Base-by-base conservation (phyloP, 306 rosid genomes). In the Mimosa bimucronata region DNA sequence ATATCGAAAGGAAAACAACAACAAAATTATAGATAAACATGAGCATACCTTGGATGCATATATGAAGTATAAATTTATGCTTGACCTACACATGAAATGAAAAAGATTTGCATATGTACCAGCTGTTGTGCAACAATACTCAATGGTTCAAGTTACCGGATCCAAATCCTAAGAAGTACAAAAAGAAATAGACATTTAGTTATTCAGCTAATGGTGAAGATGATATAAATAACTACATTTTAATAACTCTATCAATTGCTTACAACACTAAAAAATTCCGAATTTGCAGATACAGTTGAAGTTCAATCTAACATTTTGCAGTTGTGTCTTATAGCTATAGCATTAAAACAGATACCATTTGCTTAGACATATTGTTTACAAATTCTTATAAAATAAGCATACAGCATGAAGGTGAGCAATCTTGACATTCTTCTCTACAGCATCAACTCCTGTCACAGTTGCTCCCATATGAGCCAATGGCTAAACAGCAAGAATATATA, bases 391-490 rank as follows among this genome's bases (percentile, higher is more conserved):
- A 57, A 78, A 66, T 82, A 77, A 58, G 64, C 94, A 77, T 94
- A 94, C 97, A 84, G 97, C 96, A 83, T 95, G 99, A 74, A 91
- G 86, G 68, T 86, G 88, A 3, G 99, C 99, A 82, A 95, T 89
- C 83, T 81, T 93, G 91, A 95, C 91, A 82, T 95, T 92, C 85
- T 91, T 91, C 83, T 95, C 94, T 28, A 89, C 88, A 62, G 92
- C 95, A 85, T 95, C 98, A 78, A 95, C 79, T 73, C 98, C 98
- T 0, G 89, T 92, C 72, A 95, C 98, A 40, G 85, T 82, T 66
- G 98, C 98, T 81, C 98, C 98, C 98, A 95, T 75, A 50, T 92
- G 91, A 80, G 97, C 97, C 80, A 92, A 83, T 23, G 98, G 98
- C 98, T 95, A 86, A 84, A 85, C 71, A 82, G 71, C 76, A 75